These are phyloP conservation scores for Macrolepiota albuminosa DNA, from an alignment of 768 basidiomycete species.

Conservation along the genomic window DNA sequence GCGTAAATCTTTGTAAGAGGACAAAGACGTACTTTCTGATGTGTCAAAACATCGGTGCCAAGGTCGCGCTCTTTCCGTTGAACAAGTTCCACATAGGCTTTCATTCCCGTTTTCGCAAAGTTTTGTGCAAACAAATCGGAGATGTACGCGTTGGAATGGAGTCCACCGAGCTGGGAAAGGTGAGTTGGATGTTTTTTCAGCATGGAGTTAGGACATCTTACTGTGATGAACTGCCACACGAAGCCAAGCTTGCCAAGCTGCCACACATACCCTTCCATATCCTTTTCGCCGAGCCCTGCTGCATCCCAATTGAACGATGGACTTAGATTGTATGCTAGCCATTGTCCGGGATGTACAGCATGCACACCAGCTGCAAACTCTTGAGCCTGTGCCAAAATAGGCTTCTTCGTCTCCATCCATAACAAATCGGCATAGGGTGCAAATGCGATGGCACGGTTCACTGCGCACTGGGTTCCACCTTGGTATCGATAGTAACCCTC, in stretches of 20 bases:
- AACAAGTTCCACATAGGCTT: slow-evolving; percentile 94
- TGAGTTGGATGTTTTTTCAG: not conserved
- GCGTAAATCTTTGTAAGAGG: not conserved
- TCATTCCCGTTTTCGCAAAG: slow-evolving; percentile 95
- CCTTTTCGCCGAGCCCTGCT: slow-evolving; percentile 78
- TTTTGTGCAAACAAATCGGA: slow-evolving; percentile 87
- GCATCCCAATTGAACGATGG: slow-evolving; percentile 95
- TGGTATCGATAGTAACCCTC: slow-evolving; percentile 98
- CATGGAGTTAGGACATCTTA: slow-evolving; percentile 29
- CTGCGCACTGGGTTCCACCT: slow-evolving; percentile 91
- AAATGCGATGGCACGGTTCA: slow-evolving; percentile 88
- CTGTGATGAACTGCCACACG: slow-evolving; percentile 99
- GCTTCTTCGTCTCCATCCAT: slow-evolving; percentile 98
- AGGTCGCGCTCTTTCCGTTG: slow-evolving; percentile 91
- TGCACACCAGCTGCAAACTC: slow-evolving; percentile 92
- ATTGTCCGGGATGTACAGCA: slow-evolving; percentile 77
- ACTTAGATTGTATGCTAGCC: slow-evolving; percentile 95
- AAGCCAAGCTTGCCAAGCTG: slow-evolving; percentile 93
- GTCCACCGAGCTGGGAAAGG: slow-evolving; percentile 73
- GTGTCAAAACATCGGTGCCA: slow-evolving; percentile 93
- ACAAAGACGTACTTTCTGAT: slow-evolving; percentile 74
- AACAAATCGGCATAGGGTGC: slow-evolving; percentile 90
- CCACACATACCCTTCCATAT: slow-evolving; percentile 91
- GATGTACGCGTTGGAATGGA: slow-evolving; percentile 97
- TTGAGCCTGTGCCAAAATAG: slow-evolving; percentile 85